phyloP scores from a whole-genome alignment of 2,329 filamentous ascomycete genomes.

The Helminthosporium solani region DNA sequence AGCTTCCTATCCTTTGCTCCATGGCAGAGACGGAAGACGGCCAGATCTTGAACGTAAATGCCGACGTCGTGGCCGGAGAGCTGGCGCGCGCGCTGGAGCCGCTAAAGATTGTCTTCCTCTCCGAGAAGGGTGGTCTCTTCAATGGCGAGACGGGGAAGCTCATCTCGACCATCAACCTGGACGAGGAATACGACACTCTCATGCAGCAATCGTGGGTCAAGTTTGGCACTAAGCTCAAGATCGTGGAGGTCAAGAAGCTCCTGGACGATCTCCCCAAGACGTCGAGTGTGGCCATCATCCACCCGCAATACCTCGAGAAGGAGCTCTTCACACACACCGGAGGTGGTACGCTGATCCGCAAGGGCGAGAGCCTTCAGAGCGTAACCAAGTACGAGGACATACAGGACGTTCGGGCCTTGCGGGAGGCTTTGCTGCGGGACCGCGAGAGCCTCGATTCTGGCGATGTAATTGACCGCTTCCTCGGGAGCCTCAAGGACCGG shows the following conservation, averaged over 20 bases:
- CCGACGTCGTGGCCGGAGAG: constrained; percentile 93
- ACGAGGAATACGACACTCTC: constrained; percentile 90
- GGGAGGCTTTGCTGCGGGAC: constrained; percentile 79
- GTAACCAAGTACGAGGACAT: constrained; percentile 72
- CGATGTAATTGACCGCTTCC: constrained; percentile 81
- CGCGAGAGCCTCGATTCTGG: constrained; percentile 78
- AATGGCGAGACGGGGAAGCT: constrained; percentile 92
- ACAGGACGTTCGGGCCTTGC: constrained; percentile 72
- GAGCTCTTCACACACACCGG: constrained; percentile 96
- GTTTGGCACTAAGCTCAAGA: constrained; percentile 93
- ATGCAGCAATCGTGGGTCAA: constrained; percentile 95
- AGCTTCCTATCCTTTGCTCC: constrained; percentile 89
- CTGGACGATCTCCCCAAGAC: constrained; percentile 84
- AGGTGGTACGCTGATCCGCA: constrained; percentile 86
- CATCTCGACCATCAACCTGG: constrained; percentile 95
- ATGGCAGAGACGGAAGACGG: constrained; percentile 94
- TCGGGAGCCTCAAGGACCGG: constrained; percentile 73
- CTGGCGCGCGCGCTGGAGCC: constrained; percentile 86
- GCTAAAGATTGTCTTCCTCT: constrained; percentile 97
- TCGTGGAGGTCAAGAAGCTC: constrained; percentile 94
- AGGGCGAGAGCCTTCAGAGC: constrained; percentile 84
- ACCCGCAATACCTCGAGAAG: constrained; percentile 92
- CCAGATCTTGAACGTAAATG: constrained; percentile 94
- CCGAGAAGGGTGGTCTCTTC: constrained; percentile 94
- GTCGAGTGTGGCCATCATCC: constrained; percentile 95